A percentile compares a stretch with the other conserved stretches of the same genome.
These are phyloP conservation scores for Lentinus polychrous DNA, from an alignment of 1,284 basidiomycete genomes.

Conservation along the genomic window DNA sequence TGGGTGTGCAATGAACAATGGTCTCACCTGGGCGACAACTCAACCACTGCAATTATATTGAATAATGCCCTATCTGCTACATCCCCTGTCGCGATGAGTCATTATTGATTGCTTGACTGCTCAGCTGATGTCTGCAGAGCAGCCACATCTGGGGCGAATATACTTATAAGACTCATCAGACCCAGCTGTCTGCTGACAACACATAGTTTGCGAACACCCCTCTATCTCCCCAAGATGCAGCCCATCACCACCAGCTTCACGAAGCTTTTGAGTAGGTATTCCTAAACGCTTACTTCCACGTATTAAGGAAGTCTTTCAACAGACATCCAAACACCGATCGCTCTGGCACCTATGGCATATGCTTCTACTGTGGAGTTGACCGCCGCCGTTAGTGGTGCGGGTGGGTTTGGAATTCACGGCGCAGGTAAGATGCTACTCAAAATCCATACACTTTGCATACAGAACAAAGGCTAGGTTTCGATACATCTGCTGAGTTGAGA, in stretches of 20 bases:
- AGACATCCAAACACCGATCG: conserved; percentile 14
- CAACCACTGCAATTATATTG: too few species aligned
- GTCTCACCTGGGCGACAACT: too few species aligned
- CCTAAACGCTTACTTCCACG: not conserved
- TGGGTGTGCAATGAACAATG: too few species aligned
- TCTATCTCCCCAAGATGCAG: conserved; percentile 8
- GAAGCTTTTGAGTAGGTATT: conserved; percentile 11
- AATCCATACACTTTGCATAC: not conserved
- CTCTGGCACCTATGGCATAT: conserved; percentile 16
- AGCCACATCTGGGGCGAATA: too few species aligned
- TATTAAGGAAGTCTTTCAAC: not conserved
- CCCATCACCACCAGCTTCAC: conserved; percentile 13
- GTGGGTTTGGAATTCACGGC: conserved; percentile 65
- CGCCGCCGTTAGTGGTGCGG: conserved; percentile 49
- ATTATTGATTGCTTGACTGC: too few species aligned
- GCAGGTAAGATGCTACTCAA: conserved; percentile 33
- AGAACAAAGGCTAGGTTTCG: conserved; percentile 35
- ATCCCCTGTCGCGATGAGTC: too few species aligned
- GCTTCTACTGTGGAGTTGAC: conserved; percentile 15
- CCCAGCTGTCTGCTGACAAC: too few species aligned
- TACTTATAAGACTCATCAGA: too few species aligned
- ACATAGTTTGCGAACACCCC: too few species aligned
- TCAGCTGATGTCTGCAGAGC: too few species aligned
- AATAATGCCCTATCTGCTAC: too few species aligned
- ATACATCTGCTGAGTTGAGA: conserved; percentile 34